Conservation (phyloP, 2,329 filamentous ascomycete genomes). For the Lachnellula arida region DNA sequence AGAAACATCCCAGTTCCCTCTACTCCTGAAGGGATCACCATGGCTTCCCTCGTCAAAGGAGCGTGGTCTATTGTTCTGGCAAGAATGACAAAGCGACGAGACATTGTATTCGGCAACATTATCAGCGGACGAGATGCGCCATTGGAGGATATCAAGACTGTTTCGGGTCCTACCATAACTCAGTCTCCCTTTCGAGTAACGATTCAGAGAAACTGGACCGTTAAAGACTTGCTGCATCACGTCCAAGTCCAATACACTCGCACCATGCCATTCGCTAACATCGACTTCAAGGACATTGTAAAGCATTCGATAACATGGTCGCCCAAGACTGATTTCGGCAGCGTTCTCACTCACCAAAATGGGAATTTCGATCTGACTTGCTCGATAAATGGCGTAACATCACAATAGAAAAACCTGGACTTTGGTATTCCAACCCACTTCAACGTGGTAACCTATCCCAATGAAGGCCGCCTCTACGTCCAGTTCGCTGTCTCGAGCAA, state of each 20-base stretch:
- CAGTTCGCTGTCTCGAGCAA: neutral
- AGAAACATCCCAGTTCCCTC: neutral
- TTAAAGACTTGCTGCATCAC: neutral
- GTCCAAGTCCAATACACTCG: neutral
- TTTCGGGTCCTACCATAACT: conserved; percentile 39
- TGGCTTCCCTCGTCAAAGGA: conserved; percentile 41
- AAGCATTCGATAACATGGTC: neutral
- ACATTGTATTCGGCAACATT: conserved; percentile 51
- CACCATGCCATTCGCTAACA: neutral
- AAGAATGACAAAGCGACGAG: conserved; percentile 41
- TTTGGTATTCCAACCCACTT: neutral
- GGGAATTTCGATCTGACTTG: neutral
- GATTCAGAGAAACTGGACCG: neutral
- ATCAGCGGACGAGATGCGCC: conserved; percentile 49
- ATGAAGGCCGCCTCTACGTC: neutral
- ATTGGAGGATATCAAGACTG: conserved; percentile 33
- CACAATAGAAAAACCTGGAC: neutral
- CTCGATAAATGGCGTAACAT: neutral
- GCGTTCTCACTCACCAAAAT: neutral
- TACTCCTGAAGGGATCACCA: neutral
- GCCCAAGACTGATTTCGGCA: neutral
- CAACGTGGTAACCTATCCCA: neutral
- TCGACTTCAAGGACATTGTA: neutral
- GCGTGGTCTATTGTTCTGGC: conserved; percentile 49
- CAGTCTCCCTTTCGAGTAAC: conserved; percentile 36